Percentiles rank a stretch among this genome's conserved stretches.
Evolutionary conservation across 73 alveolate species (phyloP).

Genomic region (Blepharisma japonicum): DNA sequence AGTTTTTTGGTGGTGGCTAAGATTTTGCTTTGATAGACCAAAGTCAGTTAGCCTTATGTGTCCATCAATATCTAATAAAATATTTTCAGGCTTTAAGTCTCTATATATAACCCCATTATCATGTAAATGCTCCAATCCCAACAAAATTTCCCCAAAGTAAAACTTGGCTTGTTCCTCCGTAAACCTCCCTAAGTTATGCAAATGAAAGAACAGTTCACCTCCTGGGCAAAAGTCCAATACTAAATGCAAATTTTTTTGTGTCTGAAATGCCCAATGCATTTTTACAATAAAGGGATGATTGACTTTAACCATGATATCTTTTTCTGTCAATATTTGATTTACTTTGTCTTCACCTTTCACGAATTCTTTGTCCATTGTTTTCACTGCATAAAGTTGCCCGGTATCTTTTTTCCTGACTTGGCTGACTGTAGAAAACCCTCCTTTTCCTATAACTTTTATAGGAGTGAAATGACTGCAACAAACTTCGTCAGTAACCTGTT

Average conservation of each 20-base stretch:
- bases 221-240: slow-evolving; percentile 83
- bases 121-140: slow-evolving; percentile 70
- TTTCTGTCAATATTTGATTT: slow-evolving; percentile 35
- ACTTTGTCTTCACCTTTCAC: slow-evolving; percentile 2
- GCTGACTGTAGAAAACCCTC: slow-evolving; percentile 46
- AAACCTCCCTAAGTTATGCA: slow-evolving; percentile 59
- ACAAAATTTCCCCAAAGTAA: slow-evolving; percentile 56
- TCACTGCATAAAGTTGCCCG: slow-evolving; percentile 44
- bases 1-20: neutral
- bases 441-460: slow-evolving; percentile 42
- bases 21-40: slow-evolving; percentile 16
- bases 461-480: slow-evolving; percentile 35
- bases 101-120: slow-evolving; percentile 43
- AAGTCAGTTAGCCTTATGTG: slow-evolving; percentile 28
- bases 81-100: slow-evolving; percentile 76
- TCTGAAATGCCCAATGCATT: slow-evolving; percentile 69
- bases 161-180: slow-evolving; percentile 53
- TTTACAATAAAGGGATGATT: slow-evolving; percentile 64
- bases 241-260: slow-evolving; percentile 48
- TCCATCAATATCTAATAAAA: slow-evolving; percentile 38
- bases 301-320: slow-evolving; percentile 45
- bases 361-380: slow-evolving; percentile 32
- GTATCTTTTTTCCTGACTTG: slow-evolving; percentile 42
- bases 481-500: neutral
- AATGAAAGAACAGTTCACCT: slow-evolving; percentile 82